Evolutionary conservation across 2,329 filamentous ascomycete species (phyloP).

Genomic region (Pseudofabraea citricarpa): DNA sequence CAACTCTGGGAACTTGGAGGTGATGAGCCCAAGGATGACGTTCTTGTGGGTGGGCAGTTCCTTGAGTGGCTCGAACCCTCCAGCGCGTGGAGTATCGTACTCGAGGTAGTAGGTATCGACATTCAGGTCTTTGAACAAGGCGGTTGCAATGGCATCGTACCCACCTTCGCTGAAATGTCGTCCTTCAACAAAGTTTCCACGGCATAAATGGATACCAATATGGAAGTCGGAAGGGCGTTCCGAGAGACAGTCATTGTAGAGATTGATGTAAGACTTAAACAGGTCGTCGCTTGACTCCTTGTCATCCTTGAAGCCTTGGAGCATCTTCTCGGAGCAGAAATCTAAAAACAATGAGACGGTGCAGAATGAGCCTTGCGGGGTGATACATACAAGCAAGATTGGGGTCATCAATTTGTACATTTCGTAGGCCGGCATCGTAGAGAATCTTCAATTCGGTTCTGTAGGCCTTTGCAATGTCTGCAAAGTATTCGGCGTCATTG

Average conservation of each 20-base stretch:
- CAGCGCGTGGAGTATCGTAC: slow-evolving; percentile 61
- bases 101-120: slow-evolving; percentile 67
- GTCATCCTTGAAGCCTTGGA: slow-evolving; percentile 65
- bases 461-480: slow-evolving; percentile 48
- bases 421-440: slow-evolving; percentile 48
- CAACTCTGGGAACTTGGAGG: slow-evolving; percentile 57
- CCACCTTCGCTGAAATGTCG: slow-evolving; percentile 63
- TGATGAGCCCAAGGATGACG: slow-evolving; percentile 63
- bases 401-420: slow-evolving; percentile 52
- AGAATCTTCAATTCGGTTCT: slow-evolving; percentile 48
- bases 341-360: slow-evolving; percentile 36
- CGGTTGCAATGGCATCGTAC: slow-evolving; percentile 63
- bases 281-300: slow-evolving; percentile 62
- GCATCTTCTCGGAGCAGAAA: slow-evolving; percentile 71
- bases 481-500: slow-evolving; percentile 49
- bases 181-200: slow-evolving; percentile 61
- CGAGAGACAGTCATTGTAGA: slow-evolving; percentile 69
- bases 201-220: slow-evolving; percentile 73
- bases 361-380: background rate
- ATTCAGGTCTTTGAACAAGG: slow-evolving; percentile 59
- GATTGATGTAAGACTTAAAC: slow-evolving; percentile 69
- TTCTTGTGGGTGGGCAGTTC: slow-evolving; percentile 57
- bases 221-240: slow-evolving; percentile 66
- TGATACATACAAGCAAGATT: slow-evolving; percentile 55
- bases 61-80: slow-evolving; percentile 61